Evolutionary conservation across 2,329 filamentous ascomycete species (phyloP).

Genomic region (Colletotrichum neosansevieriae): DNA sequence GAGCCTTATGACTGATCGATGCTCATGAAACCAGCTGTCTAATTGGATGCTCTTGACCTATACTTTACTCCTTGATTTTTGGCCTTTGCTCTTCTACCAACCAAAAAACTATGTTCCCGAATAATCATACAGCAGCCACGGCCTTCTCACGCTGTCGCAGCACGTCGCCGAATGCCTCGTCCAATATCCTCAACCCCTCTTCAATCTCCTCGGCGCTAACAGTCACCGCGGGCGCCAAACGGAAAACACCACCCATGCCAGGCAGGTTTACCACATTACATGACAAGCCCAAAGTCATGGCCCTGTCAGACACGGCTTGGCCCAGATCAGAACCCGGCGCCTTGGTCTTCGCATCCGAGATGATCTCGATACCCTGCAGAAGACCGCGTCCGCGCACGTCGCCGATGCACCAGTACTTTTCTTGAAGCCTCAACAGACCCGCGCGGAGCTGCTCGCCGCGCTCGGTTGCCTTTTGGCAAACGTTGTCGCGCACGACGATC

Average conservation of each 20-base stretch:
- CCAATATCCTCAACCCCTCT: conserved; percentile 61
- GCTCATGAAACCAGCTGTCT: not conserved
- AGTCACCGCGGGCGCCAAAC: conserved; percentile 64
- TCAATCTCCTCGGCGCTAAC: conserved; percentile 58
- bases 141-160: conserved; percentile 2
- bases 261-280: conserved; percentile 61
- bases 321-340: conserved; percentile 58
- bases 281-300: conserved; percentile 60
- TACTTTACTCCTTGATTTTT: not conserved
- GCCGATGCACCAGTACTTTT: conserved; percentile 64
- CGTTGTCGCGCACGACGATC: conserved; percentile 62
- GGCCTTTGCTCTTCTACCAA: not conserved
- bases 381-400: conserved; percentile 65
- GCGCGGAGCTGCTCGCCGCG: conserved; percentile 57
- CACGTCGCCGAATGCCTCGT: conserved; percentile 56
- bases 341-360: conserved; percentile 57
- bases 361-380: conserved; percentile 64
- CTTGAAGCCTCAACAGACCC: conserved; percentile 57
- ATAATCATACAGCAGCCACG: not conserved
- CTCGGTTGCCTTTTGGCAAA: conserved; percentile 55
- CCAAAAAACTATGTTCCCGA: not conserved
- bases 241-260: conserved; percentile 62
- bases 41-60: no score
- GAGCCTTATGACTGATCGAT: not conserved
- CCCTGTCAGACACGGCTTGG: conserved; percentile 55